phyloP scores from a whole-genome alignment of 495 filamentous ascomycete genomes.

The Penicillium goetzii region DNA sequence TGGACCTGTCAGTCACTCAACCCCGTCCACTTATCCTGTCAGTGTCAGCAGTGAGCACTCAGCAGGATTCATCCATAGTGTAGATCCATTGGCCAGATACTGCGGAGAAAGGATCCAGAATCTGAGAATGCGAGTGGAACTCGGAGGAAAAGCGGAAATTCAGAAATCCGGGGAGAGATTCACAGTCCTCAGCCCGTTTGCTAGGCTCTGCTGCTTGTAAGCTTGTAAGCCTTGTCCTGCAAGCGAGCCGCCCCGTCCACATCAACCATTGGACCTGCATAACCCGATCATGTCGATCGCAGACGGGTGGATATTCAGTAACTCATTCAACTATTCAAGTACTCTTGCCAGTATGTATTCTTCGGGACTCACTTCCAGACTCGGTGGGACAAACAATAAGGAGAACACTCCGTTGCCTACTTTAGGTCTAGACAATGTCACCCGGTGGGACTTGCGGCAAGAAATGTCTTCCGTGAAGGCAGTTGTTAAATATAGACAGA shows the following conservation, averaged over 20 bases:
- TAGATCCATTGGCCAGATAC: neutral
- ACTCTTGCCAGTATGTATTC: neutral
- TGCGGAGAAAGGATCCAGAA: neutral
- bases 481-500: slow-evolving; percentile 6
- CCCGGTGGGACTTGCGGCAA: neutral
- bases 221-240: neutral
- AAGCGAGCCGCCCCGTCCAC: neutral
- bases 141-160: neutral
- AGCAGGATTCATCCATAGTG: neutral
- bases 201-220: neutral
- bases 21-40: neutral
- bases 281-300: neutral
- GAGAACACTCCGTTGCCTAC: neutral
- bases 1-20: neutral
- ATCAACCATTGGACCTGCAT: slow-evolving; percentile 1
- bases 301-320: neutral
- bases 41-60: too few species aligned
- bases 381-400: neutral
- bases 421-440: slow-evolving; percentile 4
- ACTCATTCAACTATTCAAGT: too few species aligned
- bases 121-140: neutral
- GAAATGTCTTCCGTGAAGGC: neutral
- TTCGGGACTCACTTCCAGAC: neutral
- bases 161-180: slow-evolving; percentile 1
- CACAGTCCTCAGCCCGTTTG: neutral